phyloP scores from a whole-genome alignment of 305 asterid genomes.

The Solanum chacoense region DNA sequence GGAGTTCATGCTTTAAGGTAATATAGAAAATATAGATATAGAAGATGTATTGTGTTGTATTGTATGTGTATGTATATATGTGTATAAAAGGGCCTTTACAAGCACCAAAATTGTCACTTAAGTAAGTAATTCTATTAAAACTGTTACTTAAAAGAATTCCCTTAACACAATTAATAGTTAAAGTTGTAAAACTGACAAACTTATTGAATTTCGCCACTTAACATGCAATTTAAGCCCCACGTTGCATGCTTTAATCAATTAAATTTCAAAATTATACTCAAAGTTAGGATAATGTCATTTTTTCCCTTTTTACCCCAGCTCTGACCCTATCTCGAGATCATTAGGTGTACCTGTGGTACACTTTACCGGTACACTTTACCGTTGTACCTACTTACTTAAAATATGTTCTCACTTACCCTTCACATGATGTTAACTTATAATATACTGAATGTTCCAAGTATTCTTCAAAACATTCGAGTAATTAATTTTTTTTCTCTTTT shows the following conservation, averaged over 20 bases:
- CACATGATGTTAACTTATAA: neutral
- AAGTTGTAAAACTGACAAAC: neutral
- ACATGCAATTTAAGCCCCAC: neutral
- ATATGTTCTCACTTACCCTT: neutral
- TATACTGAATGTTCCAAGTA: neutral
- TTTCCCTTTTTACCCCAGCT: neutral
- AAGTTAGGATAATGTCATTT: neutral
- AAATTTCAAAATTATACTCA: neutral
- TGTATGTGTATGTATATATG: neutral
- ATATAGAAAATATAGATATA: neutral
- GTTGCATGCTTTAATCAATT: neutral
- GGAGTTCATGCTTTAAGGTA: neutral
- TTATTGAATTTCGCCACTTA: neutral
- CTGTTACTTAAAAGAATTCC: neutral
- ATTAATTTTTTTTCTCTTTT: neutral
- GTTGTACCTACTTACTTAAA: neutral
- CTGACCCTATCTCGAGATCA: neutral
- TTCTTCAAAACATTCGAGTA: neutral
- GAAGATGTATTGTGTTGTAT: neutral
- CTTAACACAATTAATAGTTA: neutral
- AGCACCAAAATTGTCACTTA: neutral
- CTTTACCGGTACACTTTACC: neutral
- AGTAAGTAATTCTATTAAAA: neutral
- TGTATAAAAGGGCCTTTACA: neutral
- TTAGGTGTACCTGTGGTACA: neutral